These are phyloP conservation scores for Diospyros lotus DNA, from an alignment of 148 eudicot species.

Conservation along the genomic window DNA sequence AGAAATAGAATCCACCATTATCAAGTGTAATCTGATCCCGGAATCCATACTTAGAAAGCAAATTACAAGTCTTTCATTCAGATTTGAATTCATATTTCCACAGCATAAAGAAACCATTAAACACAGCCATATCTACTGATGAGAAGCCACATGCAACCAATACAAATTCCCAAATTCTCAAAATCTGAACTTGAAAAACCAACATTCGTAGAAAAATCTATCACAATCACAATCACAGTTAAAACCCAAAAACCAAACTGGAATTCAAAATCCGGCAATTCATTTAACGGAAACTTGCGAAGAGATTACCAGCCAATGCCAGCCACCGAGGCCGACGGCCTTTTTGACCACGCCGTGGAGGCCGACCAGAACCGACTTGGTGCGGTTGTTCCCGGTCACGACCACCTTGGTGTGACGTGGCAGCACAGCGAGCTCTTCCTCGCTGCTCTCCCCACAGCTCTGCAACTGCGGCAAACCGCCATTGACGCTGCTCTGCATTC, in stretches of 20 bases:
- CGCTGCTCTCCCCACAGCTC: slow-evolving; percentile 57
- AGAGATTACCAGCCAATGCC: slow-evolving; percentile 78
- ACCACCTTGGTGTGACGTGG: slow-evolving; percentile 75
- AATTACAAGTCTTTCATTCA: too few species aligned
- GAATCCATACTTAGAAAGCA: too few species aligned
- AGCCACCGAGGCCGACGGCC: slow-evolving; percentile 82
- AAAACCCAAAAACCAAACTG: not conserved
- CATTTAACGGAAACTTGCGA: not conserved
- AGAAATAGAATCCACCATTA: too few species aligned
- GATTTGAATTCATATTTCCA: too few species aligned
- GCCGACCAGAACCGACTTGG: slow-evolving; percentile 74
- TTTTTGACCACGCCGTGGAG: slow-evolving; percentile 72
- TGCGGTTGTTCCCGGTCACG: slow-evolving; percentile 69
- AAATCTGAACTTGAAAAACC: not conserved
- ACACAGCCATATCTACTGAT: not conserved
- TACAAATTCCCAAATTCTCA: not conserved
- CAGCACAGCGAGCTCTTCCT: slow-evolving; percentile 67
- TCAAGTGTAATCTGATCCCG: too few species aligned
- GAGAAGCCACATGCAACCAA: not conserved
- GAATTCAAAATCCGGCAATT: not conserved
- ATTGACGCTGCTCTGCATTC: slow-evolving; percentile 33
- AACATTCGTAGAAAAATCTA: not conserved
- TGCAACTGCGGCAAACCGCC: slow-evolving; percentile 35
- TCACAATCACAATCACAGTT: too few species aligned
- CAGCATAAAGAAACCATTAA: not conserved